These are phyloP conservation scores for Epichloe baconii DNA, from an alignment of 2,329 filamentous ascomycete species.

Conservation along the genomic window DNA sequence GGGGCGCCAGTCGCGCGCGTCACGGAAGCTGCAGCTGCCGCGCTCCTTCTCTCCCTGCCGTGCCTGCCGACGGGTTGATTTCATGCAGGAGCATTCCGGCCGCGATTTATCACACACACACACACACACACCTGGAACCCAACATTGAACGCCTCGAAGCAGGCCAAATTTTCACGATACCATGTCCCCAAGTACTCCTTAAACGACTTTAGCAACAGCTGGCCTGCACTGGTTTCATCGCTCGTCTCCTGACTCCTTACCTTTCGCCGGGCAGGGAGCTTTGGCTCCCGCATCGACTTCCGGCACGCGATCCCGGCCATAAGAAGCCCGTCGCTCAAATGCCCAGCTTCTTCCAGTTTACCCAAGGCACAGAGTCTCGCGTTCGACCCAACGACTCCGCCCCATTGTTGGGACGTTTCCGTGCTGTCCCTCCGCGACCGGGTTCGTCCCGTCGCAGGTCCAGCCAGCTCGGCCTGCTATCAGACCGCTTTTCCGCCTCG, in stretches of 20 bases:
- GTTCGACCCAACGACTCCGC: conserved; percentile 40
- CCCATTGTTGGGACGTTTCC: conserved; percentile 51
- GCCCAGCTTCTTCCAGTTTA: conserved; percentile 56
- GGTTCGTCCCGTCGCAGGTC: conserved; percentile 16
- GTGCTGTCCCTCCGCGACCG: conserved; percentile 41
- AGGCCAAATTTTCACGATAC: background rate
- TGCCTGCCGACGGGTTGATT: background rate
- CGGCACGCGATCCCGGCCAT: background rate
- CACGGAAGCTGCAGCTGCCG: background rate
- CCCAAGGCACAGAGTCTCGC: conserved; percentile 48
- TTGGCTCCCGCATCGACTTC: conserved; percentile 1
- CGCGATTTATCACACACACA: no score
- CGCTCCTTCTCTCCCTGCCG: background rate
- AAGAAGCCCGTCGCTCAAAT: conserved; percentile 22
- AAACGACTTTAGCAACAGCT: background rate
- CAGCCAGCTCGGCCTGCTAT: conserved; percentile 27
- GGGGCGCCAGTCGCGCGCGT: background rate
- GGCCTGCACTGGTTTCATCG: background rate
- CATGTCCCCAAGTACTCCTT: background rate
- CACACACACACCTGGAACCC: background rate
- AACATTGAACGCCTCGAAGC: background rate
- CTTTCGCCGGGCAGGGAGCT: background rate
- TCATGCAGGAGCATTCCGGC: background rate
- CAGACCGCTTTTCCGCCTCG: conserved; percentile 14
- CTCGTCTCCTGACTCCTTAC: background rate